phyloP scores from a whole-genome alignment of 2,329 filamentous ascomycete genomes.

The Parastagonospora nodorum region DNA sequence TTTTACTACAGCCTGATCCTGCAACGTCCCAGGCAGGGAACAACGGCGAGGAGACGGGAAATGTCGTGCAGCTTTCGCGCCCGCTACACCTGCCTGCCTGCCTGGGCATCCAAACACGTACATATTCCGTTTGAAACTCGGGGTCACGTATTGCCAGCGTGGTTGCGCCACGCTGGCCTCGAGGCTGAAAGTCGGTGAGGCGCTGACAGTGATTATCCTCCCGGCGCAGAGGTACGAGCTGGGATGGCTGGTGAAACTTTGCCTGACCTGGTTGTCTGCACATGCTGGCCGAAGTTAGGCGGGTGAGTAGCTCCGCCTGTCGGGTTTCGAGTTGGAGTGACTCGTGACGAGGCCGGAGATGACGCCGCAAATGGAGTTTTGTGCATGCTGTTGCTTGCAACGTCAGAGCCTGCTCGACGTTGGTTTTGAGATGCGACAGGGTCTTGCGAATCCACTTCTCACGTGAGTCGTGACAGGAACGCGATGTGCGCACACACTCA shows the following conservation, averaged over 20 bases:
- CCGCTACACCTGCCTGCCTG: slow-evolving; percentile 13
- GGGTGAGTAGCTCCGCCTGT: slow-evolving; percentile 2
- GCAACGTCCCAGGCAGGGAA: slow-evolving; percentile 26
- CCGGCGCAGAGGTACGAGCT: slow-evolving; percentile 6
- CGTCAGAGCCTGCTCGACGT: slow-evolving; percentile 5
- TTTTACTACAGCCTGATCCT: slow-evolving; percentile 8
- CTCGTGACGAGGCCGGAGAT: slow-evolving; percentile 5
- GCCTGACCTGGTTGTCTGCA: neutral
- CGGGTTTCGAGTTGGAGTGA: slow-evolving; percentile 4
- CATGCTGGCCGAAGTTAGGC: slow-evolving; percentile 3
- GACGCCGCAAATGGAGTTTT: neutral
- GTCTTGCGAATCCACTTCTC: too few relatives aligned
- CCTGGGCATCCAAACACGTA: slow-evolving; percentile 9
- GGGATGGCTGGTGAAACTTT: neutral
- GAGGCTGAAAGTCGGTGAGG: slow-evolving; percentile 9
- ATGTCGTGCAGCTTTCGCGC: slow-evolving; percentile 31
- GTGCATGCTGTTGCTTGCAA: neutral
- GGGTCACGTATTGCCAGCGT: slow-evolving; percentile 11
- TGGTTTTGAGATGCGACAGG: neutral
- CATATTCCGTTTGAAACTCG: slow-evolving; percentile 18
- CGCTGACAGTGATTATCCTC: slow-evolving; percentile 7
- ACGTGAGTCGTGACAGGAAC: too few relatives aligned
- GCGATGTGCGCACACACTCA: too few relatives aligned
- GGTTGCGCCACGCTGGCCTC: slow-evolving; percentile 2
- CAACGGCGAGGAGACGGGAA: slow-evolving; percentile 27